Conservation (phyloP, 805 yeast species). For the Ogataea corticis region DNA sequence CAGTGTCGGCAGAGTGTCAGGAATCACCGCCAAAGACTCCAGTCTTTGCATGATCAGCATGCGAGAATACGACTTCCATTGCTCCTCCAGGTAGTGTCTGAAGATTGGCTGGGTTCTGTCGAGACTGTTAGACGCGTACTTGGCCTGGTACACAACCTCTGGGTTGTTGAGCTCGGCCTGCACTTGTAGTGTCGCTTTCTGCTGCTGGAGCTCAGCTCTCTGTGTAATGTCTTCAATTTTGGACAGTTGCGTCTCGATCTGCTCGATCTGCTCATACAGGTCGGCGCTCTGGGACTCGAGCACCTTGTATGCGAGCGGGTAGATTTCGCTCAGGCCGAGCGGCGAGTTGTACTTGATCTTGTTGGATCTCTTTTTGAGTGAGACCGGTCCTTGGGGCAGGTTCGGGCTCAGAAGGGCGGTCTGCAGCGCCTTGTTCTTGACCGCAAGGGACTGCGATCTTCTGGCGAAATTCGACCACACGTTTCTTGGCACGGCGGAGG, state of each 20-base stretch:
- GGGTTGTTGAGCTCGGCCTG: constrained; percentile 79
- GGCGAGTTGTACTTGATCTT: constrained; percentile 66
- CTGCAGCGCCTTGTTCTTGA: constrained; percentile 29
- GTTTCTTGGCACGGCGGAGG: constrained; percentile 24
- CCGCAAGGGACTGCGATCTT: constrained; percentile 34
- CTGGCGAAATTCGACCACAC: constrained; percentile 38
- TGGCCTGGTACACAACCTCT: constrained; percentile 73
- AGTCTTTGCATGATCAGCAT: constrained; percentile 90
- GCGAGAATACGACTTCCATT: constrained; percentile 71
- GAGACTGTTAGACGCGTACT: constrained; percentile 45
- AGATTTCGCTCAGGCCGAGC: constrained; percentile 66
- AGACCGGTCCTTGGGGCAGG: constrained; percentile 51
- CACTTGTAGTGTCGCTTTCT: constrained; percentile 39
- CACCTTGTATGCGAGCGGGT: constrained; percentile 63
- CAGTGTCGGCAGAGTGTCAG: constrained; percentile 91
- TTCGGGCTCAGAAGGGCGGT: constrained; percentile 33
- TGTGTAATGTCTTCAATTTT: constrained; percentile 24
- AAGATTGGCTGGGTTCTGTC: constrained; percentile 81
- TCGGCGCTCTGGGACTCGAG: constrained; percentile 48
- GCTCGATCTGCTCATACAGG: constrained; percentile 41
- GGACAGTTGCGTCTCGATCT: constrained; percentile 33
- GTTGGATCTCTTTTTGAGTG: constrained; percentile 44
- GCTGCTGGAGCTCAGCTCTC: constrained; percentile 20
- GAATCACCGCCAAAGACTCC: constrained; percentile 81
- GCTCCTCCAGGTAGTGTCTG: constrained; percentile 61